Conservation (phyloP, 2,329 filamentous ascomycete genomes). For the Aspergillus sp. region DNA sequence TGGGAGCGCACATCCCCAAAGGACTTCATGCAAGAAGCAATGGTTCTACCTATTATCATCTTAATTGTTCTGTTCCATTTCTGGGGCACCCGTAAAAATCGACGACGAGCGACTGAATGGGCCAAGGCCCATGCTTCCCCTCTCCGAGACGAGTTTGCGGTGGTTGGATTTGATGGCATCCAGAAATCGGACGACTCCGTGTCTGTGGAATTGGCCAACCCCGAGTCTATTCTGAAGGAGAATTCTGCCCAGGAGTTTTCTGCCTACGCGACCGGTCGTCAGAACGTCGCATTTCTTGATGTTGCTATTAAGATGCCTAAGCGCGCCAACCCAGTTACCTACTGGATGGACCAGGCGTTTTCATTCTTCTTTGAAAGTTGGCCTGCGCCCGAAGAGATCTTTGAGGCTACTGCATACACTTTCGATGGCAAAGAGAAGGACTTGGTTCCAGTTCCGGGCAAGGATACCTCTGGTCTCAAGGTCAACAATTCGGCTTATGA, state of each 20-base stretch:
- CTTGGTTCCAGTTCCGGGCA: constrained; percentile 66
- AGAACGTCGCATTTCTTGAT: constrained; percentile 90
- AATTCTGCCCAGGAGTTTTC: constrained; percentile 83
- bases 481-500: constrained; percentile 67
- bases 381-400: constrained; percentile 65
- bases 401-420: constrained; percentile 77
- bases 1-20: constrained; percentile 82
- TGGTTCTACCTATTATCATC: constrained; percentile 73
- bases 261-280: constrained; percentile 84
- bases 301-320: constrained; percentile 78
- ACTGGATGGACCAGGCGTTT: constrained; percentile 65
- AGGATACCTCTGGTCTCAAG: constrained; percentile 59
- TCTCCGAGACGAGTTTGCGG: constrained; percentile 78
- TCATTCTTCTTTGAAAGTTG: constrained; percentile 80
- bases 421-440: constrained; percentile 90
- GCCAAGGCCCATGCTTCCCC: constrained; percentile 69
- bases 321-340: constrained; percentile 76
- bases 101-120: constrained; percentile 77
- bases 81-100: constrained; percentile 77
- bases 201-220: constrained; percentile 44
- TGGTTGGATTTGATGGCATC: constrained; percentile 72
- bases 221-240: constrained; percentile 71
- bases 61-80: constrained; percentile 77
- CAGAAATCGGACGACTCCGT: constrained; percentile 49
- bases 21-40: constrained; percentile 85